Evolutionary conservation across 1,139 yeast species (phyloP).

Genomic region (Yamadazyma mexicana): DNA sequence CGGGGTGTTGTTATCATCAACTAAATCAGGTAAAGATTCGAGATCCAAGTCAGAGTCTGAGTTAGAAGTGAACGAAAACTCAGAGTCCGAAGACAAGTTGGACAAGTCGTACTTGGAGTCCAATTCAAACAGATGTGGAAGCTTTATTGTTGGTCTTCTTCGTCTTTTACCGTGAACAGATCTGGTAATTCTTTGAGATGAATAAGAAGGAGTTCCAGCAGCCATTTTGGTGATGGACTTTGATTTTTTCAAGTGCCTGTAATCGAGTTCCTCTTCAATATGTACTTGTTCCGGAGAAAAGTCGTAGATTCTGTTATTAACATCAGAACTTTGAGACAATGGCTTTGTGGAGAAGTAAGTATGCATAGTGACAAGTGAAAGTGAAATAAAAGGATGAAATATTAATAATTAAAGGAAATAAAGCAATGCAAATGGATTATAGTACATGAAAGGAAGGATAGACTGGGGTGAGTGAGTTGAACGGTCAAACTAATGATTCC

Average conservation of each 20-base stretch:
- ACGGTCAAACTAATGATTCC: slow-evolving; percentile 18
- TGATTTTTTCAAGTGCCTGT: slow-evolving; percentile 15
- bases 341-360: slow-evolving; percentile 20
- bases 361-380: neutral
- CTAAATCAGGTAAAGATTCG: slow-evolving; percentile 39
- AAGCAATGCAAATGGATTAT: slow-evolving; percentile 3
- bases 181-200: neutral
- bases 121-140: slow-evolving; percentile 1
- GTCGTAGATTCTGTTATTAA: slow-evolving; percentile 26
- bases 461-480: slow-evolving; percentile 32
- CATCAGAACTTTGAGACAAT: slow-evolving; percentile 21
- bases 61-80: slow-evolving; percentile 19
- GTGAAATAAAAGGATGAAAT: slow-evolving; percentile 1
- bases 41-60: slow-evolving; percentile 27
- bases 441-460: slow-evolving; percentile 20
- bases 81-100: slow-evolving; percentile 12
- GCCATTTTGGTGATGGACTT: slow-evolving; percentile 11
- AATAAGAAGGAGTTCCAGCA: neutral
- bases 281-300: slow-evolving; percentile 16
- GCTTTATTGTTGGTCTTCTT: slow-evolving; percentile 8
- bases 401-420: slow-evolving; percentile 3
- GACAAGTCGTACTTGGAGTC: slow-evolving; percentile 2
- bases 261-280: neutral
- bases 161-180: slow-evolving; percentile 4
- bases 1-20: slow-evolving; percentile 33